Evolutionary conservation across 257 asterid species (phyloP).

Genomic region (Gardenia jasminoides): DNA sequence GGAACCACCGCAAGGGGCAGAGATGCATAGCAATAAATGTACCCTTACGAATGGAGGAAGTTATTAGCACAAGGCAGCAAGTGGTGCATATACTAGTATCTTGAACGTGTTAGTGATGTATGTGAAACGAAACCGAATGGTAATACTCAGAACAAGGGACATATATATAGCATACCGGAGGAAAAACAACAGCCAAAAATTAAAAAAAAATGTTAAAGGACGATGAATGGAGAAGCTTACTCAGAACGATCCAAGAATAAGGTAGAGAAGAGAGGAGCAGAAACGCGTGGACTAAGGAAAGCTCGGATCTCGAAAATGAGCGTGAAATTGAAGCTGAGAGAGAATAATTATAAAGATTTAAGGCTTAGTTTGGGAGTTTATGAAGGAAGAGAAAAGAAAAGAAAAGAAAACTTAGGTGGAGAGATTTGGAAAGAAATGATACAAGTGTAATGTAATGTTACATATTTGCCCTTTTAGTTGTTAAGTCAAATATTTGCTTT

Average conservation of each 20-base stretch:
- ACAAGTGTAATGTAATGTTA: no score
- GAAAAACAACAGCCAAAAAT: constrained; percentile 13
- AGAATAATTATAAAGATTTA: constrained; percentile 31
- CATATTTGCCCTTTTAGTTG: no score
- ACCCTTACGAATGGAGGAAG: not conserved
- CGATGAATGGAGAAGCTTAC: constrained; percentile 20
- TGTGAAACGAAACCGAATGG: not conserved
- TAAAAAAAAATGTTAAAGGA: not conserved
- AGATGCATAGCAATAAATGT: not conserved
- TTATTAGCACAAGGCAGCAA: not conserved
- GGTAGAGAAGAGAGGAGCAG: constrained; percentile 8
- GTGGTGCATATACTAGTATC: not conserved
- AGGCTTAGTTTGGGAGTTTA: no score
- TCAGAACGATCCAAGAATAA: constrained; percentile 17
- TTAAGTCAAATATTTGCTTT: no score
- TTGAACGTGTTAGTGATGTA: not conserved
- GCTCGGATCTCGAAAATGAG: constrained; percentile 49
- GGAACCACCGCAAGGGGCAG: not conserved
- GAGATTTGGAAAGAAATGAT: no score
- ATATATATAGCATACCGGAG: not conserved
- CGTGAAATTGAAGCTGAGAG: constrained; percentile 44
- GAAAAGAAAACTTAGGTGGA: no score
- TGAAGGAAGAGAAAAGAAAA: constrained; percentile 18
- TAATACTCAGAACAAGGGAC: not conserved
- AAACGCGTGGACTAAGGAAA: constrained; percentile 32